A percentile compares a stretch with the other conserved stretches of the same genome.
These are phyloP conservation scores for Sarocladiaceae sp. DNA, from an alignment of 2,329 filamentous ascomycete genomes.

Conservation along the genomic window DNA sequence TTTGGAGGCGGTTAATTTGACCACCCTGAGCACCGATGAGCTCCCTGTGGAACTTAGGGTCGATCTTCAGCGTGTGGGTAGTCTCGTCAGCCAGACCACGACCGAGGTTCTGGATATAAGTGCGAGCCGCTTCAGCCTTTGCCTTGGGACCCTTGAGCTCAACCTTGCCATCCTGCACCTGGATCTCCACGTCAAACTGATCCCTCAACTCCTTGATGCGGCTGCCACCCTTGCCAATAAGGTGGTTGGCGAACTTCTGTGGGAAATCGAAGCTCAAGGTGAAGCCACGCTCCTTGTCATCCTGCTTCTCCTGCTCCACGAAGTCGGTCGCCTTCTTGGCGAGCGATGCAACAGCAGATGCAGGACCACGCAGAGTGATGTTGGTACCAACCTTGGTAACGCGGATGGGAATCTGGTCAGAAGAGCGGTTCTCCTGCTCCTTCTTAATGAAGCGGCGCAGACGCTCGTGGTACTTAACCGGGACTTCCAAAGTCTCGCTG, in stretches of 20 bases:
- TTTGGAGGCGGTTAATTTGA: constrained; percentile 89
- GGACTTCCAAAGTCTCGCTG: constrained; percentile 51
- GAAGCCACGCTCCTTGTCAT: constrained; percentile 91
- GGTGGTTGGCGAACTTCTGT: constrained; percentile 87
- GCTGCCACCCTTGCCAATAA: constrained; percentile 65
- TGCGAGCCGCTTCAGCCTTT: constrained; percentile 83
- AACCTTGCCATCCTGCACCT: constrained; percentile 90
- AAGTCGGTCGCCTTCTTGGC: constrained; percentile 71
- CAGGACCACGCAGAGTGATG: constrained; percentile 73
- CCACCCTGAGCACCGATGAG: constrained; percentile 84
- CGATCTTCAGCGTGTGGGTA: constrained; percentile 82
- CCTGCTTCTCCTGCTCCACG: constrained; percentile 81
- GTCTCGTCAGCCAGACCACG: constrained; percentile 89
- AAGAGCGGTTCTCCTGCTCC: constrained; percentile 54
- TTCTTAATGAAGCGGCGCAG: constrained; percentile 61
- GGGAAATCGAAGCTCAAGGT: constrained; percentile 87
- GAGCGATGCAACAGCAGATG: constrained; percentile 67
- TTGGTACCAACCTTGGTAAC: constrained; percentile 55
- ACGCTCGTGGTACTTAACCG: constrained; percentile 60
- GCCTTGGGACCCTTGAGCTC: constrained; percentile 94
- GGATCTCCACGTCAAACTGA: constrained; percentile 69
- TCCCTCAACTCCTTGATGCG: constrained; percentile 63
- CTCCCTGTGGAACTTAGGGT: constrained; percentile 89
- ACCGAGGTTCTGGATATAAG: constrained; percentile 73
- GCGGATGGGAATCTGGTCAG: constrained; percentile 55